phyloP scores from a whole-genome alignment of 2,329 filamentous ascomycete species.

The Tolypocladium pustulatum region DNA sequence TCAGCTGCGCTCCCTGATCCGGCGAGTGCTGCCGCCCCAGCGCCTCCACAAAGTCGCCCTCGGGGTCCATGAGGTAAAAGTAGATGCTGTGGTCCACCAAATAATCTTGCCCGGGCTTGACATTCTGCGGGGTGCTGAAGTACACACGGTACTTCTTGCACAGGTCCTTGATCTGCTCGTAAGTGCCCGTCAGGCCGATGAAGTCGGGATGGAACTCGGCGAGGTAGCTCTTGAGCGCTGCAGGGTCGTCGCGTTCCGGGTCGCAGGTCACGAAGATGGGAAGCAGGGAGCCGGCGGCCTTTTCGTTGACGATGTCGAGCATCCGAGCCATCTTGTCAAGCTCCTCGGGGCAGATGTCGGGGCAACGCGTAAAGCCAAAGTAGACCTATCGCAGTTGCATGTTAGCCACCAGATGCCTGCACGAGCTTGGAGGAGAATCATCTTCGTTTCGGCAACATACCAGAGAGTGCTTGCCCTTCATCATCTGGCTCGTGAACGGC shows the following conservation, averaged over 20 bases:
- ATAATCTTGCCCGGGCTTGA: constrained; percentile 92
- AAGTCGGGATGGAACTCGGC: constrained; percentile 82
- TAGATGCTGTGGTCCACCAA: constrained; percentile 98
- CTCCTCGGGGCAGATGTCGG: constrained; percentile 97
- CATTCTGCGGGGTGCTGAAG: constrained; percentile 82
- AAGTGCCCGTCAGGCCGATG: constrained; percentile 82
- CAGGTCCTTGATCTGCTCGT: constrained; percentile 84
- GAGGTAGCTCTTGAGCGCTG: constrained; percentile 76
- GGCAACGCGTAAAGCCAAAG: constrained; percentile 97
- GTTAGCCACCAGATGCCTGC: neutral
- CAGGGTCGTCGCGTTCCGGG: constrained; percentile 78
- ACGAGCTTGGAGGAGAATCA: neutral
- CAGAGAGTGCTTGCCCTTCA: constrained; percentile 78
- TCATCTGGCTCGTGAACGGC: constrained; percentile 64
- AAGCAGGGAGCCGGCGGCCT: constrained; percentile 43
- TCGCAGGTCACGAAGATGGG: constrained; percentile 95
- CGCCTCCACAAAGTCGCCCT: constrained; percentile 96
- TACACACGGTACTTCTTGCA: constrained; percentile 97
- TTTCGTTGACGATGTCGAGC: constrained; percentile 60
- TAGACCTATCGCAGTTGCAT: constrained; percentile 59
- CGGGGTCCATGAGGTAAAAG: constrained; percentile 98
- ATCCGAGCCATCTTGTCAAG: constrained; percentile 99
- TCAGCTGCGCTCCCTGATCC: constrained; percentile 72
- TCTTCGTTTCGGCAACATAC: constrained; percentile 35
- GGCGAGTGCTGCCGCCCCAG: constrained; percentile 91